A percentile compares a stretch with the other conserved stretches of the same genome.
Conservation (phyloP, 2,329 filamentous ascomycete genomes). For the Trichoderma harzianum region DNA sequence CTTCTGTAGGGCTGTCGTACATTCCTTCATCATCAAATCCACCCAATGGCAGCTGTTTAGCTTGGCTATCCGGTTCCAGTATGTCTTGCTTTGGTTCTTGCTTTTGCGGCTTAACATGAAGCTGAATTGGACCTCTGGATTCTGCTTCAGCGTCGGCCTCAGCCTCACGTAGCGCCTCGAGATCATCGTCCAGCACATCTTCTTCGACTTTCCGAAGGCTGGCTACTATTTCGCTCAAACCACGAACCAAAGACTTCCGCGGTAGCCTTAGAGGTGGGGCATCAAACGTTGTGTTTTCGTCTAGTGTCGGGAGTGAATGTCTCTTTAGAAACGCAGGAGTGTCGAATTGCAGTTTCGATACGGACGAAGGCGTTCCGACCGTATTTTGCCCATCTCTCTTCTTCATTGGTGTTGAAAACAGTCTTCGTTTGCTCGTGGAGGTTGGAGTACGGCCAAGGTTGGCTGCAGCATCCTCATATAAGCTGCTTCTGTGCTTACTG, state of each 20-base stretch:
- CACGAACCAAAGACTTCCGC: constrained; percentile 61
- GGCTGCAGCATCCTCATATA: constrained; percentile 28
- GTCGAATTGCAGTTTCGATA: constrained; percentile 57
- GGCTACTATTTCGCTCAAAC: constrained; percentile 71
- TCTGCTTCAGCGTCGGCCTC: constrained; percentile 60
- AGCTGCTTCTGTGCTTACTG: constrained; percentile 39
- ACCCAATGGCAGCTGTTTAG: constrained; percentile 46
- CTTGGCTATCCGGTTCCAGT: constrained; percentile 44
- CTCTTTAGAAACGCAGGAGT: constrained; percentile 69
- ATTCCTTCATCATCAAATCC: constrained; percentile 62
- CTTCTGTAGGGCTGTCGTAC: constrained; percentile 54
- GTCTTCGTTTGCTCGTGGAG: constrained; percentile 56
- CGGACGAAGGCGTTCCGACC: constrained; percentile 46
- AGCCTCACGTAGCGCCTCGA: constrained; percentile 69
- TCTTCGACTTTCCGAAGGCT: constrained; percentile 68
- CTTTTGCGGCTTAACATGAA: constrained; percentile 24
- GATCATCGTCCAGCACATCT: constrained; percentile 66
- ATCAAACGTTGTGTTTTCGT: constrained; percentile 54
- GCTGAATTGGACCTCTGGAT: constrained; percentile 17
- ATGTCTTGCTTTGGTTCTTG: constrained; percentile 33
- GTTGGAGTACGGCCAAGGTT: constrained; percentile 48
- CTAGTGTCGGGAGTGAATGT: constrained; percentile 47
- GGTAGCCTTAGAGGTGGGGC: constrained; percentile 52
- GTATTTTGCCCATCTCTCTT: constrained; percentile 39
- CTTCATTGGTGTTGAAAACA: constrained; percentile 65